A percentile compares a stretch with the other conserved stretches of the same genome.
phyloP scores from a whole-genome alignment of 2,329 filamentous ascomycete species.

The Tolypocladium inflatum region DNA sequence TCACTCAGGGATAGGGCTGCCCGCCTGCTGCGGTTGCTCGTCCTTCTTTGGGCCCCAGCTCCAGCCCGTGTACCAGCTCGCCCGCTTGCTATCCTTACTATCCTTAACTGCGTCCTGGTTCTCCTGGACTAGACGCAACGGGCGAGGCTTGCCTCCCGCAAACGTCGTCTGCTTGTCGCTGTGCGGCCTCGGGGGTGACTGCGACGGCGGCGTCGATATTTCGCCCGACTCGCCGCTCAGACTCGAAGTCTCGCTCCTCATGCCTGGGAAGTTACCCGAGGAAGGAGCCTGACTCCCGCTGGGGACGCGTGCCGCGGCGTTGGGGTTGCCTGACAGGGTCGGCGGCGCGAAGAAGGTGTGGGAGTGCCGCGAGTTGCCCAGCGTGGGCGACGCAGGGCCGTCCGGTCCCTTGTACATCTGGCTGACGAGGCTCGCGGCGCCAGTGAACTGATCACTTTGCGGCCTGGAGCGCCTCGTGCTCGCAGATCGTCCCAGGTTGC shows the following conservation, averaged over 20 bases:
- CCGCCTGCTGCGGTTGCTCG: conserved; percentile 21
- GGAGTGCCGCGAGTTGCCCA: conserved; percentile 49
- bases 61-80: conserved; percentile 57
- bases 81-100: conserved; percentile 47
- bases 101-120: conserved; percentile 42
- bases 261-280: conserved; percentile 61
- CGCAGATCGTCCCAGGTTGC: conserved; percentile 41
- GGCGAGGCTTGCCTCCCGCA: conserved; percentile 65
- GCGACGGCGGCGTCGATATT: conserved; percentile 32
- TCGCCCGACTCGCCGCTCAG: conserved; percentile 58
- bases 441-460: conserved; percentile 54
- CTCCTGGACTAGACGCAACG: conserved; percentile 80
- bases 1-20: conserved; percentile 25
- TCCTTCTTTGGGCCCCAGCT: conserved; percentile 40
- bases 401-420: conserved; percentile 81
- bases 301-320: conserved; percentile 40
- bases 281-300: conserved; percentile 35
- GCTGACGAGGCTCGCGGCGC: conserved; percentile 65
- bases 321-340: conserved; percentile 39
- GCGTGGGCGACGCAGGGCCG: conserved; percentile 49
- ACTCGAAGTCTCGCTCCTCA: conserved; percentile 55
- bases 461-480: conserved; percentile 47
- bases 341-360: conserved; percentile 53
- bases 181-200: conserved; percentile 44
- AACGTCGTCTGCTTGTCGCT: conserved; percentile 49